Base-by-base conservation (phyloP, 257 asterid species). In the Gentiana straminea region DNA sequence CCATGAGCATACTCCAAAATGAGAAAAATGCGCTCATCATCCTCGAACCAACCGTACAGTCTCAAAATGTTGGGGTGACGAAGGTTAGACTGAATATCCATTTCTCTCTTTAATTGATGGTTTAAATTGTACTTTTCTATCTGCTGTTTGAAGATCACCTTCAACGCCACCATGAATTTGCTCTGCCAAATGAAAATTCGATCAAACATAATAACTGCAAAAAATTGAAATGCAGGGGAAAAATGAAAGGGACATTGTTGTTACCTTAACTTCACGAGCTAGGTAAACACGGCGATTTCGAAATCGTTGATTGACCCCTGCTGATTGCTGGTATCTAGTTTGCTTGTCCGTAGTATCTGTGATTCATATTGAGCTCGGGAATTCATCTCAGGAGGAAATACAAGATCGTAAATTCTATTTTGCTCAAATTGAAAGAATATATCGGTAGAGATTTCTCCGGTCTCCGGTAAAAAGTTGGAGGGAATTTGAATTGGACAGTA, bases 201-300 rank as follows among this genome's bases (percentile, higher is more conserved):
- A 53, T 35, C 12, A 54, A 52, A 52, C 3, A 44, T 3, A 4
- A n/a, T 2, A 7, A 3, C 24, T 11, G 0, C 33, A 0, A 59
- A 44, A 1, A 8, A 0, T 11, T 1, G 1, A 5, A 34, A 32
- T 34, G 33, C 8, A 34, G n/a, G 37, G 10, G 36, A 35, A 34
- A 13, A 8, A n/a, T 33, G 24, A 24, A 24, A 24, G 24, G 24
- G 24, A 24, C 36, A 35, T 33, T 5, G 3, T 10, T 35, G 6
- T 6, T 38, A 83, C 96, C 94, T 88, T 70, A 77, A 74, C 50
- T 81, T 92, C 94, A 34, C 97, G 97, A 53, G 94, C 94, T 62
- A 92, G 91, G 73, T 92, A 92, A 46, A 92, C 95, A 33, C 97
- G 82, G 62, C 97, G 77, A 88, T 75, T 33, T 92, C 97, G 86